These are phyloP conservation scores for Saturnispora besseyi DNA, from an alignment of 805 yeast species.

Conservation along the genomic window DNA sequence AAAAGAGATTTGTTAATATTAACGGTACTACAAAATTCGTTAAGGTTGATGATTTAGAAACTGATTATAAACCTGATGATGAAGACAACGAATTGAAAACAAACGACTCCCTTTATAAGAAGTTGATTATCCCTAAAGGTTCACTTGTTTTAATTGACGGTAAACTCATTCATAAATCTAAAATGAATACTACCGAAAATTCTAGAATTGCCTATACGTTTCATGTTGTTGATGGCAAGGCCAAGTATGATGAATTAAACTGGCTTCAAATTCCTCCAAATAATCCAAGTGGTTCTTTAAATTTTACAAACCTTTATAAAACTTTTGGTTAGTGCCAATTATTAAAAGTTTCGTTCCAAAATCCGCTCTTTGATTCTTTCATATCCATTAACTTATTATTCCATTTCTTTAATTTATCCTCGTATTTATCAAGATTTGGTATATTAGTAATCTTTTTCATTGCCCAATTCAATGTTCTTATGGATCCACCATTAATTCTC, in stretches of 20 bases:
- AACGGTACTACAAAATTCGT: slow-evolving; percentile 53
- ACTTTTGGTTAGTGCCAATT: slow-evolving; percentile 9
- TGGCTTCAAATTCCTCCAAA: slow-evolving; percentile 74
- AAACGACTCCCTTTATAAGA: slow-evolving; percentile 35
- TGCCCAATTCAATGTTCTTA: slow-evolving; percentile 21
- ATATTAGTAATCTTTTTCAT: slow-evolving; percentile 16
- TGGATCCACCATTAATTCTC: slow-evolving; percentile 15
- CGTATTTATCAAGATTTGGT: slow-evolving; percentile 9
- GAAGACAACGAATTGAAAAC: slow-evolving; percentile 22
- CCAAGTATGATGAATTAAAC: slow-evolving; percentile 52
- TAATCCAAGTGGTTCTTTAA: slow-evolving; percentile 41
- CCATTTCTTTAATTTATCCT: slow-evolving; percentile 17
- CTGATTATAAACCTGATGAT: slow-evolving; percentile 15
- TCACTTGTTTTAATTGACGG: slow-evolving; percentile 64
- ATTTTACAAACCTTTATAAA: slow-evolving; percentile 42
- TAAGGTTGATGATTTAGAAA: slow-evolving; percentile 15
- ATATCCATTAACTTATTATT: slow-evolving; percentile 15
- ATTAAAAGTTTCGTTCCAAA: slow-evolving; percentile 16
- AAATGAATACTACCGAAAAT: slow-evolving; percentile 41
- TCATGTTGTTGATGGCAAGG: slow-evolving; percentile 64
- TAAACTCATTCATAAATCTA: slow-evolving; percentile 64
- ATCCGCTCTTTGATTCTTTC: slow-evolving; percentile 19
- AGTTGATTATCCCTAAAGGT: slow-evolving; percentile 62
- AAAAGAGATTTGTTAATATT: slow-evolving; percentile 53
- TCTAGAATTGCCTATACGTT: slow-evolving; percentile 74